Evolutionary conservation across 495 filamentous ascomycete genomes (phyloP).

Genomic region (Tirmania nivea): DNA sequence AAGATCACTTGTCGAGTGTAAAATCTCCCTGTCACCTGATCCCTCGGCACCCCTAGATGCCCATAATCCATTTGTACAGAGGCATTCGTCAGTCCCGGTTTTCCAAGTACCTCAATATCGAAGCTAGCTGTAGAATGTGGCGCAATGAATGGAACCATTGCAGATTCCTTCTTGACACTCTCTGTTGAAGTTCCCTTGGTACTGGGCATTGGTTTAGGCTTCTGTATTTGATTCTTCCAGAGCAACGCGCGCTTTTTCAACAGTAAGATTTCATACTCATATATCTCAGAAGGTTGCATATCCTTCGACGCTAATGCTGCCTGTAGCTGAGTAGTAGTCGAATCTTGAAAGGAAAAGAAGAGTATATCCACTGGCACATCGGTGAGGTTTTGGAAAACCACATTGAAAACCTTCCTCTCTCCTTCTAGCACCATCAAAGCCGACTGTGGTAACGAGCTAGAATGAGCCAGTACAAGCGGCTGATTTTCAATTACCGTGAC

Average conservation of each 20-base stretch:
- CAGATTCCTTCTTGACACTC: background rate
- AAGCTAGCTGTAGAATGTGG: slow-evolving; percentile 51
- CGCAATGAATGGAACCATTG: slow-evolving; percentile 33
- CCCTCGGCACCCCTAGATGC: slow-evolving; percentile 37
- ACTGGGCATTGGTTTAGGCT: too few species aligned
- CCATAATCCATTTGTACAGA: slow-evolving; percentile 71
- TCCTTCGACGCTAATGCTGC: slow-evolving; percentile 51
- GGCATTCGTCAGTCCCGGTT: slow-evolving; percentile 61
- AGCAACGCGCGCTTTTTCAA: slow-evolving; percentile 51
- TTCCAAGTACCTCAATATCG: slow-evolving; percentile 63
- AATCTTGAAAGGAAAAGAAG: slow-evolving; percentile 74
- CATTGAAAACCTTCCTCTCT: slow-evolving; percentile 46
- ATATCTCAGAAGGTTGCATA: slow-evolving; percentile 50
- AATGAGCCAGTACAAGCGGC: slow-evolving; percentile 52
- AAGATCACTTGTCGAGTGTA: slow-evolving; percentile 68
- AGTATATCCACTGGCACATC: slow-evolving; percentile 52
- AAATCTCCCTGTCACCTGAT: slow-evolving; percentile 42
- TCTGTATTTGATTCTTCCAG: slow-evolving; percentile 32
- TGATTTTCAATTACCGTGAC: slow-evolving; percentile 57
- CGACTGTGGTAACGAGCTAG: slow-evolving; percentile 57
- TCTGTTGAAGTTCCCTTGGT: too few species aligned
- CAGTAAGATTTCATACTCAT: slow-evolving; percentile 63
- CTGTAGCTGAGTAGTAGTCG: slow-evolving; percentile 55
- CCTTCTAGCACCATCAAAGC: slow-evolving; percentile 80
- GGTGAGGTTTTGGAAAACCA: slow-evolving; percentile 64